These are phyloP conservation scores for Cladophialophora chaetospira DNA, from an alignment of 2,329 filamentous ascomycete species.

Conservation along the genomic window DNA sequence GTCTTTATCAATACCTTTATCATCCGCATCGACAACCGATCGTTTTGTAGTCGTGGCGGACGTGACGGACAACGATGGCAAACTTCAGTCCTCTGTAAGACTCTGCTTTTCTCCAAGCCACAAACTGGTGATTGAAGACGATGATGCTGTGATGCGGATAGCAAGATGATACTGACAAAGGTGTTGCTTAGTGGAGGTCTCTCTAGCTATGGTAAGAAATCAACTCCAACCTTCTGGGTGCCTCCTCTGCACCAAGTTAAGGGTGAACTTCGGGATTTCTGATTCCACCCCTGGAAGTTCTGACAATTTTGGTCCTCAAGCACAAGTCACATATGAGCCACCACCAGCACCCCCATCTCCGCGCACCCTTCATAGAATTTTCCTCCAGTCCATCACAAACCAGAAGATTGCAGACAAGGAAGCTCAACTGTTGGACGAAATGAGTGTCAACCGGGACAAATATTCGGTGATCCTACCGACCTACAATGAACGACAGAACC, in stretches of 20 bases:
- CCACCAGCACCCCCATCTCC: conserved; percentile 5
- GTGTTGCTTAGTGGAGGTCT: no score
- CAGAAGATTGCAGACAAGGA: neutral
- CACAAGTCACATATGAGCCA: neutral
- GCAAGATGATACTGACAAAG: no score
- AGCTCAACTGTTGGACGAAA: conserved; percentile 31
- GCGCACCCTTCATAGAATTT: conserved; percentile 22
- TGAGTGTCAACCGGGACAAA: conserved; percentile 60
- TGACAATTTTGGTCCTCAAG: neutral
- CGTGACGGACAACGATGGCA: neutral
- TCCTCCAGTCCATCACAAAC: neutral
- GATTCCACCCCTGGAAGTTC: neutral
- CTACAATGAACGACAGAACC: conserved; percentile 96
- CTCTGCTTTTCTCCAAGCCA: no score
- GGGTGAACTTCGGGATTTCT: conserved; percentile 5
- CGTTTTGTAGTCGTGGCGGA: no score
- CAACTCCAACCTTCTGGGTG: neutral
- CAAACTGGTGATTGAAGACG: no score
- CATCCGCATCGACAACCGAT: no score
- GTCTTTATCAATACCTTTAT: neutral
- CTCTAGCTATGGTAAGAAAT: no score
- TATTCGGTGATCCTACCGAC: conserved; percentile 98
- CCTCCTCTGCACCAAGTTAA: no score
- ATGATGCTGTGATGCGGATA: no score
- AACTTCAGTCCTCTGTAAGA: neutral